Percentiles rank a stretch among this genome's conserved stretches.
phyloP scores from a whole-genome alignment of 2,329 filamentous ascomycete genomes.

The Colletotrichum lentis region DNA sequence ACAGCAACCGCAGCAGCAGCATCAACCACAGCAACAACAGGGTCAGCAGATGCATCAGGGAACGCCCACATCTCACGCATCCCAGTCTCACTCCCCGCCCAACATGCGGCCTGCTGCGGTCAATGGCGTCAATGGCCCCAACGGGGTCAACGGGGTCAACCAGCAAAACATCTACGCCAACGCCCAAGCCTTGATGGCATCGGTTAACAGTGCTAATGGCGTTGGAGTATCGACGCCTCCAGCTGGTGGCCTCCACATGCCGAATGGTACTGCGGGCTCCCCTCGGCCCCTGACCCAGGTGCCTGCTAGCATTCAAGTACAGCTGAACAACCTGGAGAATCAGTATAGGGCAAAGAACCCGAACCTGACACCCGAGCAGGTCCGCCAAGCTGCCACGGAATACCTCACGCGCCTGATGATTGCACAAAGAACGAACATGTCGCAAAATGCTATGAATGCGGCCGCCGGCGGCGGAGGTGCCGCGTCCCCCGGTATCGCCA shows the following conservation, averaged over 20 bases:
- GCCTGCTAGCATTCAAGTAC: conserved; percentile 56
- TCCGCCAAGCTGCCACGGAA: conserved; percentile 61
- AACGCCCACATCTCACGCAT: conserved; percentile 45
- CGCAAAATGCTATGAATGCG: conserved; percentile 63
- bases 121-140: conserved; percentile 46
- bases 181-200: conserved; percentile 62
- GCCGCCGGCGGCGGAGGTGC: conserved; percentile 56
- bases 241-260: conserved; percentile 56
- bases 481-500: conserved; percentile 53
- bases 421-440: conserved; percentile 53
- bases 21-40: conserved; percentile 57
- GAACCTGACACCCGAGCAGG: conserved; percentile 58
- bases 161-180: conserved; percentile 64
- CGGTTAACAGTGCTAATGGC: conserved; percentile 56
- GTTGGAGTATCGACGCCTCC: conserved; percentile 56
- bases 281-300: conserved; percentile 56
- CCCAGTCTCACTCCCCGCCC: conserved; percentile 52
- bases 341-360: conserved; percentile 62
- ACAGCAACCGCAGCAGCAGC: conserved; percentile 63
- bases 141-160: conserved; percentile 56
- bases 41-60: conserved; percentile 45
- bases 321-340: conserved; percentile 62
- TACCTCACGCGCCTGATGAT: conserved; percentile 58
- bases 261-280: conserved; percentile 55
- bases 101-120: conserved; percentile 48